These are phyloP conservation scores for Claviceps maximensis DNA, from an alignment of 2,329 filamentous ascomycete species.

Conservation along the genomic window DNA sequence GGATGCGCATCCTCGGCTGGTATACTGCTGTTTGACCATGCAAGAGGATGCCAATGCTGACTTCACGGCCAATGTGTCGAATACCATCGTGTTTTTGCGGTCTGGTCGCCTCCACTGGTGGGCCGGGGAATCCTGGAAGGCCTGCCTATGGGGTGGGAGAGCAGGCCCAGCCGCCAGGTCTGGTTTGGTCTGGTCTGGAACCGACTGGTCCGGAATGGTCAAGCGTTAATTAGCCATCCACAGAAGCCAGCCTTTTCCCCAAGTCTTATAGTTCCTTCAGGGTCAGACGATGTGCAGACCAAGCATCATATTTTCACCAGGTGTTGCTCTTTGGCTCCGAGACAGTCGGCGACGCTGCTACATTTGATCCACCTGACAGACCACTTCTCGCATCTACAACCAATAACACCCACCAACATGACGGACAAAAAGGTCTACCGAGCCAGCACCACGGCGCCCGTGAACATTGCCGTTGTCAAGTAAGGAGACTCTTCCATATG, in stretches of 20 bases:
- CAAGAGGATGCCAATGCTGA: too few species aligned
- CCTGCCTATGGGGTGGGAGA: too few species aligned
- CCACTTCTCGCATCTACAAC: neutral
- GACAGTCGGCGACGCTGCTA: neutral
- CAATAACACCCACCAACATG: conserved; percentile 19
- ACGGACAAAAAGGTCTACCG: conserved; percentile 56
- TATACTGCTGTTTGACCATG: too few species aligned
- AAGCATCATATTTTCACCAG: neutral
- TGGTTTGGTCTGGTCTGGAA: neutral
- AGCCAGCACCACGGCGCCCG: conserved; percentile 89
- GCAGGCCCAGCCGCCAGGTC: too few species aligned
- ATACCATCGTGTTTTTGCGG: too few species aligned
- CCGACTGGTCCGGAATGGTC: neutral
- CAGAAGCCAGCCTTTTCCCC: neutral
- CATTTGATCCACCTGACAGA: neutral
- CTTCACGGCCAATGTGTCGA: too few species aligned
- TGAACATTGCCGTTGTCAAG: conserved; percentile 98
- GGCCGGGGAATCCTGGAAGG: too few species aligned
- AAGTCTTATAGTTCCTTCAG: neutral
- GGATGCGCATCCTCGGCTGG: too few species aligned
- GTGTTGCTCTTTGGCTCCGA: neutral
- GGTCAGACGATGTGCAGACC: neutral
- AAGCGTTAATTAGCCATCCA: too few species aligned
- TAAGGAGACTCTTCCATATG: conserved; percentile 22
- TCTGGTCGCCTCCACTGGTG: too few species aligned